These are phyloP conservation scores for Wickerhamiella shivajii DNA, from an alignment of 805 yeast genomes.

Conservation along the genomic window DNA sequence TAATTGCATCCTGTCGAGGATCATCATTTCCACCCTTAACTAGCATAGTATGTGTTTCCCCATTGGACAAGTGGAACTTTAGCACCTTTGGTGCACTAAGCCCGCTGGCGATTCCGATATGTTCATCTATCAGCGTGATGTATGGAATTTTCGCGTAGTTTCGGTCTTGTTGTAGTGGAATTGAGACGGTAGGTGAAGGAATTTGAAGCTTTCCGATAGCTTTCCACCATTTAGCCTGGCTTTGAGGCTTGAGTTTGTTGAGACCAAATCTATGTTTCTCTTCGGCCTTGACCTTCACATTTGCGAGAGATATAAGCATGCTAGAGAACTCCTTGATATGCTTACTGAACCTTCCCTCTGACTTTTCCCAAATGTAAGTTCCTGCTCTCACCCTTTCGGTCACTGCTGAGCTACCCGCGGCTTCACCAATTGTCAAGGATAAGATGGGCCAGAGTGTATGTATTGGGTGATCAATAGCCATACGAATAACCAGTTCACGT, in stretches of 20 bases:
- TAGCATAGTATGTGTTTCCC: slow-evolving; percentile 41
- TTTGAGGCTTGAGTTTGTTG: slow-evolving; percentile 5
- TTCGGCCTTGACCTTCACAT: slow-evolving; percentile 9
- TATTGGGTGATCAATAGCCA: slow-evolving; percentile 4
- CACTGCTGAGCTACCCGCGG: background rate
- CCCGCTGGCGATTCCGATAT: slow-evolving; percentile 64
- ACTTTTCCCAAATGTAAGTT: slow-evolving; percentile 1
- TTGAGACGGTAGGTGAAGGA: slow-evolving; percentile 52
- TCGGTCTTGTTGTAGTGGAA: slow-evolving; percentile 31
- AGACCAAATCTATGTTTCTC: background rate
- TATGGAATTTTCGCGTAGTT: slow-evolving; percentile 35
- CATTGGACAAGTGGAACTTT: slow-evolving; percentile 40
- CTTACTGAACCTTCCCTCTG: background rate
- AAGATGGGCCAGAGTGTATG: slow-evolving; percentile 4
- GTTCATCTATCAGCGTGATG: slow-evolving; percentile 33
- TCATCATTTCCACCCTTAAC: slow-evolving; percentile 85
- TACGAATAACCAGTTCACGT: slow-evolving; percentile 8
- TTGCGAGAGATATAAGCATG: slow-evolving; percentile 5
- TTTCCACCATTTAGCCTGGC: slow-evolving; percentile 44
- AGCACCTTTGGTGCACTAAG: slow-evolving; percentile 77
- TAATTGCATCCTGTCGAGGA: slow-evolving; percentile 85
- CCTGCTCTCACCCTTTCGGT: slow-evolving; percentile 4
- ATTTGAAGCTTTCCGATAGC: slow-evolving; percentile 32
- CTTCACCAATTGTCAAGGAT: background rate
- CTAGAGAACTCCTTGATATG: slow-evolving; percentile 1